Evolutionary conservation across 768 basidiomycete genomes (phyloP).

Genomic region (Termitomyces sp.): DNA sequence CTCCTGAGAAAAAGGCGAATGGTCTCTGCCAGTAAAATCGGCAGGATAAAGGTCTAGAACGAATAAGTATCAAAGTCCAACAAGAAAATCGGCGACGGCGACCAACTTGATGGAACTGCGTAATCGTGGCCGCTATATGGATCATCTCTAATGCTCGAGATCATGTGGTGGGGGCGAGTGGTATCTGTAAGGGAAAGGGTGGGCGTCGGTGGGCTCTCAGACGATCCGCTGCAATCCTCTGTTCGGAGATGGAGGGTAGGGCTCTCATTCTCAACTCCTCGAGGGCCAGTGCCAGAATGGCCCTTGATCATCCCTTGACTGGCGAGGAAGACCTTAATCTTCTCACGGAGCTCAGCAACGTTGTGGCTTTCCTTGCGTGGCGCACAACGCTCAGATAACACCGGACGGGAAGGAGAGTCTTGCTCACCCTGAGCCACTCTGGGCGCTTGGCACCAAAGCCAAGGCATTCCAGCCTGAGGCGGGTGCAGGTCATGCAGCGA

Average conservation of each 20-base stretch:
- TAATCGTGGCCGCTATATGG: constrained; percentile 3
- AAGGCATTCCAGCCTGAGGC: constrained; percentile 77
- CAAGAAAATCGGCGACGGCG: constrained; percentile 22
- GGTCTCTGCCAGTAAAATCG: constrained; percentile 10
- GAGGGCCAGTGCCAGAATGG: constrained; percentile 66
- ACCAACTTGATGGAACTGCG: constrained; percentile 11
- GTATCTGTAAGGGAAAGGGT: constrained; percentile 20
- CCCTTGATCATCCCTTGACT: constrained; percentile 89
- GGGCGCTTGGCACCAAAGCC: constrained; percentile 84
- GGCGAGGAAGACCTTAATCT: constrained; percentile 73
- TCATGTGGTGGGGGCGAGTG: constrained; percentile 12
- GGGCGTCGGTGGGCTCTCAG: constrained; percentile 27
- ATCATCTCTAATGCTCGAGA: constrained; percentile 21
- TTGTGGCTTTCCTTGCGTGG: constrained; percentile 56
- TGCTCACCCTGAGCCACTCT: constrained; percentile 75
- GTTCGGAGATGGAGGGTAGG: constrained; percentile 46
- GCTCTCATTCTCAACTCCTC: constrained; percentile 48
- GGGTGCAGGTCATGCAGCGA: constrained; percentile 69
- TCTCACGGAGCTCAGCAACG: constrained; percentile 64
- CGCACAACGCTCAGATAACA: constrained; percentile 6
- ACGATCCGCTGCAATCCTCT: constrained; percentile 34
- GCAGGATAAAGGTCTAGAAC: constrained; percentile 10
- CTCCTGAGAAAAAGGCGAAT: constrained; percentile 17
- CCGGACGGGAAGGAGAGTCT: not conserved
- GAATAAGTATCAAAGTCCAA: constrained; percentile 9